A percentile compares a stretch with the other conserved stretches of the same genome.
Conservation (phyloP, 495 filamentous ascomycete species). For the Penicillium silybi region DNA sequence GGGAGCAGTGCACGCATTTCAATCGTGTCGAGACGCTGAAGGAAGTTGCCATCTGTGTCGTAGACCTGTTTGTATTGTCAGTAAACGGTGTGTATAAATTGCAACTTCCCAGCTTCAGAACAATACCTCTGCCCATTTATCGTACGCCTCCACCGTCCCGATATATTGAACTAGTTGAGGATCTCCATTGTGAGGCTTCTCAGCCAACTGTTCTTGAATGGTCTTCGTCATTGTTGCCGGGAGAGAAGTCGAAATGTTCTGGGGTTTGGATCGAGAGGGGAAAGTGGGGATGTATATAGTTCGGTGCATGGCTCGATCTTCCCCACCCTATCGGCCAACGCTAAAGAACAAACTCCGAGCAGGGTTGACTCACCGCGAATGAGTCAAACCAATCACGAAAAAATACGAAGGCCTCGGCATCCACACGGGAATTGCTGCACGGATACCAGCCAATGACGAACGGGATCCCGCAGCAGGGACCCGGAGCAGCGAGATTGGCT, state of each 20-base stretch:
- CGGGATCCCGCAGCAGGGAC: too few relatives aligned
- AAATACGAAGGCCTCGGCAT: background rate
- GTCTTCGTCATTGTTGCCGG: conserved; percentile 17
- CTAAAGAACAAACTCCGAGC: background rate
- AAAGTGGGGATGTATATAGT: background rate
- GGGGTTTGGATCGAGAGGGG: background rate
- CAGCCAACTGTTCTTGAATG: conserved; percentile 26
- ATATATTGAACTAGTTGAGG: conserved; percentile 26
- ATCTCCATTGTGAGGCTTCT: background rate
- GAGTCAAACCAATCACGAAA: background rate
- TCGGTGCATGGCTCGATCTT: background rate
- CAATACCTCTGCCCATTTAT: conserved; percentile 39
- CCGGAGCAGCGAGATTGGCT: too few relatives aligned
- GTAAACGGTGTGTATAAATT: background rate
- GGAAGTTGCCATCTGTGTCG: conserved; percentile 70
- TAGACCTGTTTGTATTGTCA: conserved; percentile 42
- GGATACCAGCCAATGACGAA: too few relatives aligned
- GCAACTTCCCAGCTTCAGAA: background rate
- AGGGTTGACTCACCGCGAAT: background rate
- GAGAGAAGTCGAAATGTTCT: background rate
- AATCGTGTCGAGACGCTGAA: conserved; percentile 64
- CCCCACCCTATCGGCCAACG: background rate
- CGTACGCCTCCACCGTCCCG: conserved; percentile 39
- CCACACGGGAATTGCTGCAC: too few relatives aligned
- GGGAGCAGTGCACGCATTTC: conserved; percentile 55